A percentile compares a stretch with the other conserved stretches of the same genome.
Evolutionary conservation across 495 filamentous ascomycete genomes (phyloP).

Genomic region (Aspergillus avenaceus): DNA sequence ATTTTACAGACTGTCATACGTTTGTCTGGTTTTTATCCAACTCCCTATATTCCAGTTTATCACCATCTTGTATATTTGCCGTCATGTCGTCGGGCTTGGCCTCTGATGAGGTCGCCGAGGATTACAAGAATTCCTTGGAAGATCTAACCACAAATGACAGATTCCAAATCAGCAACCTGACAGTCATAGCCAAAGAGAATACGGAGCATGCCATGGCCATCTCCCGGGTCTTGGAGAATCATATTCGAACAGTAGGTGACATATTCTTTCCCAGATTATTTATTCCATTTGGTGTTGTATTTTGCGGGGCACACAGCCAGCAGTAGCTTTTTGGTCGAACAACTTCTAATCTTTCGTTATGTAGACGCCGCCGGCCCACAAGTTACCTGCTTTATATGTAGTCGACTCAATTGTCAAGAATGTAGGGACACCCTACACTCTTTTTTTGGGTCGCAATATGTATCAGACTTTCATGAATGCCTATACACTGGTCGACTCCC

Average conservation of each 20-base stretch:
- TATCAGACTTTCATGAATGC: conserved; percentile 95
- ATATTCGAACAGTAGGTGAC: conserved; percentile 84
- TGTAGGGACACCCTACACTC: conserved; percentile 93
- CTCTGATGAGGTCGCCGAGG: conserved; percentile 88
- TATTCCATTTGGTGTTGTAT: conserved; percentile 12
- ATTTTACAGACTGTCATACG: background rate
- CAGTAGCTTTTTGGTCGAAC: conserved; percentile 24
- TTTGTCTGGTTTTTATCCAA: no score
- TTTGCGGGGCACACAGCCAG: conserved; percentile 3
- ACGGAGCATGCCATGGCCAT: conserved; percentile 91
- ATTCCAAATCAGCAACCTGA: conserved; percentile 91
- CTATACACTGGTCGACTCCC: conserved; percentile 78
- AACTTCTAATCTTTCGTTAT: conserved; percentile 35
- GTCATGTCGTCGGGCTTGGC: conserved; percentile 68
- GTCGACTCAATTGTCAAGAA: conserved; percentile 98
- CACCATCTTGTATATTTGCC: conserved; percentile 22
- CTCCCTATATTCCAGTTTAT: conserved; percentile 2
- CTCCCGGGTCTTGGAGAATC: conserved; percentile 79
- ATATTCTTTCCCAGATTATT: conserved; percentile 10
- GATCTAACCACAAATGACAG: conserved; percentile 85
- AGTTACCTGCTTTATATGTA: conserved; percentile 93
- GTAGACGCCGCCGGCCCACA: conserved; percentile 79
- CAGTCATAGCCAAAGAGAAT: conserved; percentile 93
- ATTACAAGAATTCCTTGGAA: conserved; percentile 89
- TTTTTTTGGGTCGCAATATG: conserved; percentile 87